A percentile compares a stretch with the other conserved stretches of the same genome.
Evolutionary conservation across 2,329 filamentous ascomycete genomes (phyloP).

Genomic region (Venturia aucupariae): DNA sequence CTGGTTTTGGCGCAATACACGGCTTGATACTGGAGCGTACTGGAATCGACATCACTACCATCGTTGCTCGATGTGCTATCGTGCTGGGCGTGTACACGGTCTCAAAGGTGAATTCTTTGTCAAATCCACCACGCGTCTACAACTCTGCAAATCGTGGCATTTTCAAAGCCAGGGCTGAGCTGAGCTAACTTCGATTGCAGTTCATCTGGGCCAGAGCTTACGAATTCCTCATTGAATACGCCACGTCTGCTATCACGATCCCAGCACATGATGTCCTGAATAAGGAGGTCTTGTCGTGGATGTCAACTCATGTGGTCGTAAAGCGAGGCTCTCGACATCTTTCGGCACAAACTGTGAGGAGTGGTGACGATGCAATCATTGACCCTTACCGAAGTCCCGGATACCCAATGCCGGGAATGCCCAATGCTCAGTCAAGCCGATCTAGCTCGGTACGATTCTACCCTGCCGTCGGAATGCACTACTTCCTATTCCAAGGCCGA

Average conservation of each 20-base stretch:
- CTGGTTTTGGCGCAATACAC: neutral
- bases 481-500: neutral
- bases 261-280: neutral
- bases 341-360: neutral
- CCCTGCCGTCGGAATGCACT: neutral
- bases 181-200: neutral
- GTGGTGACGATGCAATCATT: neutral
- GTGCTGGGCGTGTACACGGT: neutral
- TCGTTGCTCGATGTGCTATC: neutral
- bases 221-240: neutral
- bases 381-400: neutral
- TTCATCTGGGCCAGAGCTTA: neutral
- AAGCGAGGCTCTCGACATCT: neutral
- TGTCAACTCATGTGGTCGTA: neutral
- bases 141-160: too few relatives aligned
- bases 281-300: constrained; percentile 4
- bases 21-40: neutral
- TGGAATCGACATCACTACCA: neutral
- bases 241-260: neutral
- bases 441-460: neutral
- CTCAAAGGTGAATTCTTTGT: neutral
- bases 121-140: neutral
- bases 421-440: neutral
- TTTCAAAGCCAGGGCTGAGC: neutral
- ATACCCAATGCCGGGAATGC: neutral